Base-by-base conservation (phyloP, 2,329 filamentous ascomycete genomes). In the Stagonosporopsis cucurbitacearum region DNA sequence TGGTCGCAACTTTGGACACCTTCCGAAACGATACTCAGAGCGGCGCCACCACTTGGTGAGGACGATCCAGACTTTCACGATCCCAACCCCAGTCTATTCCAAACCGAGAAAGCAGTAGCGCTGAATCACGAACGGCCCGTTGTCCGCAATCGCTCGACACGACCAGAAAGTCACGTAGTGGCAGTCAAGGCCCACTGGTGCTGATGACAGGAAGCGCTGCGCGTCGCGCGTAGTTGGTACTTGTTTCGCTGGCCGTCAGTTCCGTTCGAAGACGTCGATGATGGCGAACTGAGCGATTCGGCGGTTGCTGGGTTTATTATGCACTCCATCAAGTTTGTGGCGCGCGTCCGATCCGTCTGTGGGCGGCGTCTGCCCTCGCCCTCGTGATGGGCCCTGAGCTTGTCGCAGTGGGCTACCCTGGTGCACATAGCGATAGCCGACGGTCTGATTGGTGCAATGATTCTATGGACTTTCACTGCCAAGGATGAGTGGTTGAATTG, bases 1-100 rank as follows among this genome's bases (percentile, higher is more conserved):
- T 46, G 46, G 22, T 25, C 47, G 32, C 37, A 35, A 42, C 42
- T 53, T 47, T 41, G 57, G n/a, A 51, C 50, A 54, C 60, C 60
- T 63, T 63, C 60, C 58, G 39, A 55, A 58, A 62, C 54, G 42
- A 62, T 48, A 47, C 48, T 54, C 41, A 50, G 32, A 39, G 41
- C 22, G 45, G 45, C 49, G 61, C 59, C 56, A 55, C 59, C 39
- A 32, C 20, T 33, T 40, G 46, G 25, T 23, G 35, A 35, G 13
- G 26, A 47, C 52, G 46, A 57, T 61, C 61, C 59, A 62, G 59
- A 60, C 53, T 63, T 43, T 47, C 23, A 32, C 30, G 23, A 51
- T 33, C 11, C 45, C 26, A 25, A 47, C 28, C 50, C 40, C 35
- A 54, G 23, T 40, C 43, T 39, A 52, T 45, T 22, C 44, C 39